phyloP scores from a whole-genome alignment of 2,329 filamentous ascomycete species.

The Fusarium proliferatum region DNA sequence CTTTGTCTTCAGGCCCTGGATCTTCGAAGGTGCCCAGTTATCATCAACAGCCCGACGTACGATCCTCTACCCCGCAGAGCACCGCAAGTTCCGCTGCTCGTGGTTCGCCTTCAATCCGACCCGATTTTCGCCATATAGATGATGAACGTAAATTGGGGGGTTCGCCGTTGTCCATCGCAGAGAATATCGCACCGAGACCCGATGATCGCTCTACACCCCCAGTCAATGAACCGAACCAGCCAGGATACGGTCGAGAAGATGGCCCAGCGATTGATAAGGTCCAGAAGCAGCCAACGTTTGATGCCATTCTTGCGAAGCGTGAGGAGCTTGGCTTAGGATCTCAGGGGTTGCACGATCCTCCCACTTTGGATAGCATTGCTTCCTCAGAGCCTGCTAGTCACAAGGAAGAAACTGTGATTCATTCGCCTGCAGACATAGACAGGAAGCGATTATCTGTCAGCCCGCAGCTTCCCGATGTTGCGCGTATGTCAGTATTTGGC shows the following conservation, averaged over 20 bases:
- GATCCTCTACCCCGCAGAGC: conserved; percentile 42
- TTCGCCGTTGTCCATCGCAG: conserved; percentile 66
- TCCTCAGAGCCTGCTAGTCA: background rate
- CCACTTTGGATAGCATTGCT: conserved; percentile 2
- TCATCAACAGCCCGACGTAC: conserved; percentile 36
- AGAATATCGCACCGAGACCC: conserved; percentile 57
- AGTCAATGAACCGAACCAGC: conserved; percentile 13
- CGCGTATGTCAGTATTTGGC: conserved; percentile 70
- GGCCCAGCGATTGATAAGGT: conserved; percentile 7
- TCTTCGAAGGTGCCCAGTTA: conserved; percentile 32
- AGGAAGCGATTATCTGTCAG: conserved; percentile 59
- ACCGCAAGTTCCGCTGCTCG: conserved; percentile 51
- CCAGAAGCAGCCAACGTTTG: conserved; percentile 37
- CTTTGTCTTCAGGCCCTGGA: conserved; percentile 21
- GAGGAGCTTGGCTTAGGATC: conserved; percentile 13
- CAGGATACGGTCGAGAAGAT: conserved; percentile 1
- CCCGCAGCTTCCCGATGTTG: conserved; percentile 67
- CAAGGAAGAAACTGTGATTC: conserved; percentile 14
- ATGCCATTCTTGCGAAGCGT: conserved; percentile 37
- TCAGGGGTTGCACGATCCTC: background rate
- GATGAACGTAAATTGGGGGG: conserved; percentile 70
- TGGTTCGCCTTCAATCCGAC: conserved; percentile 73
- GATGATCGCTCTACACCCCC: conserved; percentile 47
- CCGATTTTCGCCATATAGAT: conserved; percentile 78
- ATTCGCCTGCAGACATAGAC: conserved; percentile 30